Conservation (phyloP, 1,284 basidiomycete species). For the Tylopilus orsonianus region DNA sequence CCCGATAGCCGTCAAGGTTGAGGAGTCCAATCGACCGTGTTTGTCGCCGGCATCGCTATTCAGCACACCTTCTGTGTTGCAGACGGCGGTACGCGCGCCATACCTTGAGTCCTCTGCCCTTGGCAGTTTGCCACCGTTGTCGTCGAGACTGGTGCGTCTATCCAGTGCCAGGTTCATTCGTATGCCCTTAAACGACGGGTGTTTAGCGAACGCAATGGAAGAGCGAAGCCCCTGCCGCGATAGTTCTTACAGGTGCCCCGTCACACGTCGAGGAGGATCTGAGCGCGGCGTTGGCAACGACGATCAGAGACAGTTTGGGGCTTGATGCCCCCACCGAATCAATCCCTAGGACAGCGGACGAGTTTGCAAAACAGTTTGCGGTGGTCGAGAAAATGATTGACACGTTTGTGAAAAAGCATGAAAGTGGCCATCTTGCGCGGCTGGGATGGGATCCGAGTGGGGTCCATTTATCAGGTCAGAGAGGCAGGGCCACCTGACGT, state of each 20-base stretch:
- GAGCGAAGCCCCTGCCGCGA: background rate
- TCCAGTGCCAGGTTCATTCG: too few species aligned
- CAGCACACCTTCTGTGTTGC: background rate
- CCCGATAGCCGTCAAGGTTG: slow-evolving; percentile 31
- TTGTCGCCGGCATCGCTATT: slow-evolving; percentile 6
- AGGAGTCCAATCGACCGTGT: slow-evolving; percentile 11
- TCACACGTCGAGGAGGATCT: background rate
- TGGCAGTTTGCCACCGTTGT: slow-evolving; percentile 6
- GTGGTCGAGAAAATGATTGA: slow-evolving; percentile 23
- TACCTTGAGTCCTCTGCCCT: background rate
- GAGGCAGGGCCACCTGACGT: slow-evolving; percentile 2
- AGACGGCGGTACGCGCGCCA: background rate
- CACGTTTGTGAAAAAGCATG: slow-evolving; percentile 20
- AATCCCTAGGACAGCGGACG: slow-evolving; percentile 21
- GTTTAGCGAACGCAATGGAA: background rate
- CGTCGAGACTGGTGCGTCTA: slow-evolving; percentile 11
- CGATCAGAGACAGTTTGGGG: slow-evolving; percentile 15
- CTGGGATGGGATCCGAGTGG: slow-evolving; percentile 33
- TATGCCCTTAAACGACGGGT: background rate
- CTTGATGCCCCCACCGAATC: background rate
- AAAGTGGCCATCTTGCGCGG: slow-evolving; percentile 19
- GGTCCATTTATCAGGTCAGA: background rate
- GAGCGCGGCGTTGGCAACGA: slow-evolving; percentile 5
- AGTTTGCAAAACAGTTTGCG: slow-evolving; percentile 25
- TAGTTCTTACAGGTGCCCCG: background rate